phyloP scores from a whole-genome alignment of 441 rosid genomes.

The Syzygium malaccense region DNA sequence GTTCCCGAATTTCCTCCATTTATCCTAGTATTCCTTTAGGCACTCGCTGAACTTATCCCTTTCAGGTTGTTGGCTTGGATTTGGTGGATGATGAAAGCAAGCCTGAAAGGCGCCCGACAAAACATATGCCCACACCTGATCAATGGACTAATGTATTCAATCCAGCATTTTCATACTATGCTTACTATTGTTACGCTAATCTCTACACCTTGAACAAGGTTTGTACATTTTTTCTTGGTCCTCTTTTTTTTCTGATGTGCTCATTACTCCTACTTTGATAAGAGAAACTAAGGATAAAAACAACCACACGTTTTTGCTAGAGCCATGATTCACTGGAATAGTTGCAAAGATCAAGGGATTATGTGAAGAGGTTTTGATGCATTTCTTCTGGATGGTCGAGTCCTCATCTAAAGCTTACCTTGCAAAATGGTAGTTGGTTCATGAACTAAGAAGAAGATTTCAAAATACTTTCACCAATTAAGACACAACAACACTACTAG shows the following conservation, averaged over 20 bases:
- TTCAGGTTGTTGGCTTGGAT: conserved; percentile 97
- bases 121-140: conserved; percentile 98
- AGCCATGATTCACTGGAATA: background rate
- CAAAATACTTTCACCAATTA: background rate
- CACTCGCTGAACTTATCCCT: background rate
- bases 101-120: conserved; percentile 99
- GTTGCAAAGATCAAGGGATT: background rate
- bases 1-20: background rate
- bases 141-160: conserved; percentile 97
- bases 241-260: background rate
- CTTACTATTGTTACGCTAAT: conserved; percentile 94
- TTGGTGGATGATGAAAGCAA: conserved; percentile 99
- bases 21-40: background rate
- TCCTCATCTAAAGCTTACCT: background rate
- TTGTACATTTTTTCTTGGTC: background rate
- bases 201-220: conserved; percentile 93
- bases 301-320: background rate
- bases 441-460: background rate
- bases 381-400: background rate
- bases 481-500: background rate
- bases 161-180: conserved; percentile 95
- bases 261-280: background rate
- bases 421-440: background rate
- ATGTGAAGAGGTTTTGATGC: background rate
- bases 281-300: background rate